A percentile compares a stretch with the other conserved stretches of the same genome.
These are phyloP conservation scores for Blastocystis sp. DNA, from an alignment of 352 stramenopile genomes.

Conservation along the genomic window DNA sequence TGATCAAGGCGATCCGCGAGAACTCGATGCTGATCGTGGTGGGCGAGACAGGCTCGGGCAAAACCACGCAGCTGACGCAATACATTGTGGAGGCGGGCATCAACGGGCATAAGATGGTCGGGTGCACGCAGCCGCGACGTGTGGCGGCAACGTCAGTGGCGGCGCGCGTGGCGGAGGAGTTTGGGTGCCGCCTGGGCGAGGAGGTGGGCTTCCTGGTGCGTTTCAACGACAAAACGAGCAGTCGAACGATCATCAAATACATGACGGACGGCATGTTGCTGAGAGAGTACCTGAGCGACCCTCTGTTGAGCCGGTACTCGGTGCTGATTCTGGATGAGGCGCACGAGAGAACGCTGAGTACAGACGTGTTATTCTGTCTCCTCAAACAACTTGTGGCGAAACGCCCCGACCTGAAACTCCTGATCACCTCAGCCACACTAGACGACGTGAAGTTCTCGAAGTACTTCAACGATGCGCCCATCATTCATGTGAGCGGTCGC, in stretches of 20 bases:
- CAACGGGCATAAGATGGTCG: constrained; percentile 87
- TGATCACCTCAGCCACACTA: constrained; percentile 84
- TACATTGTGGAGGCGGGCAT: constrained; percentile 96
- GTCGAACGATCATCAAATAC: constrained; percentile 95
- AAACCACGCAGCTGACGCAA: constrained; percentile 99
- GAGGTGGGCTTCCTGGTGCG: constrained; percentile 88
- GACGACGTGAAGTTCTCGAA: constrained; percentile 79
- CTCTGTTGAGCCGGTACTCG: constrained; percentile 85
- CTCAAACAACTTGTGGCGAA: constrained; percentile 78
- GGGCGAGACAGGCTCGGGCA: constrained; percentile 94
- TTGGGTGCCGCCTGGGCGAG: constrained; percentile 86
- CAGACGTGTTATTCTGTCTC: constrained; percentile 92
- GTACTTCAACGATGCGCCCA: constrained; percentile 87
- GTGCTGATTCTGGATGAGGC: constrained; percentile 92
- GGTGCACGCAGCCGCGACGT: constrained; percentile 94
- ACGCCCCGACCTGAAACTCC: constrained; percentile 83
- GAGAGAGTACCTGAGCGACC: constrained; percentile 94
- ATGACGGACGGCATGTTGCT: constrained; percentile 99
- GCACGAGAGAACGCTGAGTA: constrained; percentile 94
- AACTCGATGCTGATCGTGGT: constrained; percentile 97
- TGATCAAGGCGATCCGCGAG: constrained; percentile 80
- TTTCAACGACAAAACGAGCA: constrained; percentile 87
- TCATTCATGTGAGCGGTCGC: constrained; percentile 95
- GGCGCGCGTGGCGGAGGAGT: constrained; percentile 92
- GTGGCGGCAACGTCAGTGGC: constrained; percentile 94